A percentile compares a stretch with the other conserved stretches of the same genome.
phyloP scores from a whole-genome alignment of 176 grass and related monocot genomes.

The Saccharum spontaneum region DNA sequence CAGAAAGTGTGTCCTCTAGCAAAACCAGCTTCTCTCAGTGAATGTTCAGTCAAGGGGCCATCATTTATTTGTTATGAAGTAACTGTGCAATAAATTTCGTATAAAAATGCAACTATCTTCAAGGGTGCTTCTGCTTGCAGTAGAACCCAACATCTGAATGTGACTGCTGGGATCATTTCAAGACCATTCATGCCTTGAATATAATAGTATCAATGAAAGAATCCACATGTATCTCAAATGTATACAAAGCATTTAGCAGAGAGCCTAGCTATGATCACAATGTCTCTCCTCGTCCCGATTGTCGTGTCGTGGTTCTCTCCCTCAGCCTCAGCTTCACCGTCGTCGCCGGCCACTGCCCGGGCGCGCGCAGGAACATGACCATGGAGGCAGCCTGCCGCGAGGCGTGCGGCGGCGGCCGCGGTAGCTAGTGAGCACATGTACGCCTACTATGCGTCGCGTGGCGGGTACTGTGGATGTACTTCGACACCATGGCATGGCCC shows the following conservation, averaged over 20 bases:
- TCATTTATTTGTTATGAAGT: background rate
- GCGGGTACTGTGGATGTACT: no score
- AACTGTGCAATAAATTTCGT: background rate
- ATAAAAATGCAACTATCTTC: background rate
- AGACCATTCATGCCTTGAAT: background rate
- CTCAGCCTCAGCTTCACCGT: background rate
- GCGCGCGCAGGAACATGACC: no score
- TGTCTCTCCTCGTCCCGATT: background rate
- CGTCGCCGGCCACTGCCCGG: no score
- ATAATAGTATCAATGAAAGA: background rate
- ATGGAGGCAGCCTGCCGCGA: no score
- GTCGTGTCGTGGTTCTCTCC: background rate
- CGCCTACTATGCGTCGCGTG: no score
- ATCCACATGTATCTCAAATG: background rate
- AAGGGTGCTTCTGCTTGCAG: background rate
- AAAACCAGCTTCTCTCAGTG: background rate
- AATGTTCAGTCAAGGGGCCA: background rate
- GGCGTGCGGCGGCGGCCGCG: no score
- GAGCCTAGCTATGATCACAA: background rate
- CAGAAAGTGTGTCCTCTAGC: background rate
- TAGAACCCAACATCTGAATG: background rate
- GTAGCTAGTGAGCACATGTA: no score
- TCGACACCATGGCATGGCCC: no score
- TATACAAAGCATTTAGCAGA: background rate
- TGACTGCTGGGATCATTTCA: background rate